These are phyloP conservation scores for Rhodomyrtus psidioides DNA, from an alignment of 441 rosid genomes.

Conservation along the genomic window DNA sequence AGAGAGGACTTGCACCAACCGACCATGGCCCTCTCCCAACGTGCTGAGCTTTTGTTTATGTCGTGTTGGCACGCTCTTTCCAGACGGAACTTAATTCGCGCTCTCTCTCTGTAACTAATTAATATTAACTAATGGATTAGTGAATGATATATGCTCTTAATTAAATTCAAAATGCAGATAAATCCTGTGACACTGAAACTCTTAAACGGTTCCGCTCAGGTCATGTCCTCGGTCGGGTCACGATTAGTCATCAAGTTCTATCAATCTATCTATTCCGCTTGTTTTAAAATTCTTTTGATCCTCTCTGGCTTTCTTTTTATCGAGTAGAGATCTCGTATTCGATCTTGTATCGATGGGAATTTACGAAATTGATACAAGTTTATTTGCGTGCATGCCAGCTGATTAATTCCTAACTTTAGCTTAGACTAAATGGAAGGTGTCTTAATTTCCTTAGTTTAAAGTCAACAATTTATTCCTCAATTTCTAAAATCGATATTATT, in stretches of 20 bases:
- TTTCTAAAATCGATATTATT: neutral
- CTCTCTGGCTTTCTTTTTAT: neutral
- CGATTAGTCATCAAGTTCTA: neutral
- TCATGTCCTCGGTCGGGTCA: neutral
- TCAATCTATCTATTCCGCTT: neutral
- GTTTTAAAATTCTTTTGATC: neutral
- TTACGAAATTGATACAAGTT: accelerated
- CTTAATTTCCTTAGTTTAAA: neutral
- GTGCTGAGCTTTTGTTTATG: neutral
- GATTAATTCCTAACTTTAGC: neutral
- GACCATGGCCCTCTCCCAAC: neutral
- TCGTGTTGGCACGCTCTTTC: constrained; percentile 9
- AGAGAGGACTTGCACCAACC: neutral
- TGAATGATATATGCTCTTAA: neutral
- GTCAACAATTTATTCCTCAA: neutral
- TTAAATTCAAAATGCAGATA: neutral
- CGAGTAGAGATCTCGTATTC: neutral
- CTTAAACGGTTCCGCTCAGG: neutral
- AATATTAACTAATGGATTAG: neutral
- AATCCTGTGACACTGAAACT: neutral
- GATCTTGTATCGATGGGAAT: neutral
- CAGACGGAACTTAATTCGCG: neutral
- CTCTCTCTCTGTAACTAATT: neutral
- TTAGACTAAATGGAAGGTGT: neutral
- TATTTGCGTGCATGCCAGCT: accelerated